Conservation (phyloP, 345 rosid genomes). For the Gossypium raimondii region DNA sequence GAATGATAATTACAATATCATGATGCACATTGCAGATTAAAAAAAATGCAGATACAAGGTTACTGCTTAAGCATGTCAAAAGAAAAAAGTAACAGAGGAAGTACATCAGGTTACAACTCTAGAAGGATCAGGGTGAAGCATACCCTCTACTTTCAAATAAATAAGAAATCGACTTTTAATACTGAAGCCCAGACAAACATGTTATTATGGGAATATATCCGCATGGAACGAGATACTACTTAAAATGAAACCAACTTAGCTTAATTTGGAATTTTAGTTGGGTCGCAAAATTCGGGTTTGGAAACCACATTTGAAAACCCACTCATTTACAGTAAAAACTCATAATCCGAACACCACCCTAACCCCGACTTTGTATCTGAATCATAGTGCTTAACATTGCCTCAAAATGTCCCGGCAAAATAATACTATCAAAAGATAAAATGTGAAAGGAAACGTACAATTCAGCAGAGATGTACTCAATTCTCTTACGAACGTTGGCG, state of each 20-base stretch:
- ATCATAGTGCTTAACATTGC: not conserved
- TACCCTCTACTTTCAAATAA: not conserved
- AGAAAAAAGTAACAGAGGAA: not conserved
- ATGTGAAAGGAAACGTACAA: slow-evolving; percentile 38
- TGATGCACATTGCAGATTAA: not conserved
- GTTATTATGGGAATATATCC: not conserved
- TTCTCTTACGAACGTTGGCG: slow-evolving; percentile 90
- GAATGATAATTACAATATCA: not conserved
- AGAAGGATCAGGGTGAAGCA: not conserved
- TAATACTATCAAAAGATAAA: not conserved
- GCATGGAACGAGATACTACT: not conserved
- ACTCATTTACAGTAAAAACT: not conserved
- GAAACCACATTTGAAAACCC: not conserved
- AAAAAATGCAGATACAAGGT: too few species aligned
- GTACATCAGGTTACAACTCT: not conserved
- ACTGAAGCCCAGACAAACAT: not conserved
- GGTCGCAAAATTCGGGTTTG: not conserved
- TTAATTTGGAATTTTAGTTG: not conserved
- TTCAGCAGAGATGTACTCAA: slow-evolving; percentile 89
- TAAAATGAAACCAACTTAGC: not conserved
- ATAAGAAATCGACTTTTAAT: not conserved
- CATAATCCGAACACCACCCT: not conserved
- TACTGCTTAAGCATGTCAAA: not conserved
- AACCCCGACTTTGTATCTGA: not conserved
- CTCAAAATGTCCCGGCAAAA: not conserved